A percentile compares a stretch with the other conserved stretches of the same genome.
These are phyloP conservation scores for Tolypocladium ovalisporum DNA, from an alignment of 2,329 filamentous ascomycete genomes.

Conservation along the genomic window DNA sequence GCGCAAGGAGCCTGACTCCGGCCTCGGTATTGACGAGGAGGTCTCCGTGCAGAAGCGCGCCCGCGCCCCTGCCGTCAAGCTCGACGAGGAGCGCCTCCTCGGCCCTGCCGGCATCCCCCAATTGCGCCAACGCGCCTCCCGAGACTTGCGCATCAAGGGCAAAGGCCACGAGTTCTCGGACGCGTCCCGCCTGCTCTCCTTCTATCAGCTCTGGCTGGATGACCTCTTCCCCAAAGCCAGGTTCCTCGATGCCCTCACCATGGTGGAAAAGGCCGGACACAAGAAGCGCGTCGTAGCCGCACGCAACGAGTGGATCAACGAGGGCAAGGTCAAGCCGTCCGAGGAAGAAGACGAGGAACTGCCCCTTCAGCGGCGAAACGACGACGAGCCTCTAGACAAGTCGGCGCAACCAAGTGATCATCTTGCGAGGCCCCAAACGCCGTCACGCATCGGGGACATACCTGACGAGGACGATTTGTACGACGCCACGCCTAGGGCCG, in stretches of 20 bases:
- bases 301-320: slow-evolving; percentile 75
- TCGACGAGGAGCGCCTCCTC: slow-evolving; percentile 75
- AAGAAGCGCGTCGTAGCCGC: slow-evolving; percentile 65
- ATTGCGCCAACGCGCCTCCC: slow-evolving; percentile 55
- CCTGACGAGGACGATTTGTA: slow-evolving; percentile 43
- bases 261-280: slow-evolving; percentile 91
- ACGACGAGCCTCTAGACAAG: slow-evolving; percentile 6
- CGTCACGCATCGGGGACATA: slow-evolving; percentile 8
- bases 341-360: slow-evolving; percentile 20
- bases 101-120: slow-evolving; percentile 76
- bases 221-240: slow-evolving; percentile 91
- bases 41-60: slow-evolving; percentile 71
- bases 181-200: slow-evolving; percentile 66
- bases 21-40: slow-evolving; percentile 75
- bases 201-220: slow-evolving; percentile 96
- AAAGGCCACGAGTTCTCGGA: slow-evolving; percentile 96
- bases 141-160: slow-evolving; percentile 70
- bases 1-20: slow-evolving; percentile 36
- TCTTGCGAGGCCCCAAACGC: slow-evolving; percentile 14
- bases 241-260: slow-evolving; percentile 77
- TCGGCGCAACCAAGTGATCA: neutral
- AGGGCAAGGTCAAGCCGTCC: slow-evolving; percentile 45
- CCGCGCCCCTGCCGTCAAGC: slow-evolving; percentile 63
- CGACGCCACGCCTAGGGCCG: slow-evolving; percentile 35
- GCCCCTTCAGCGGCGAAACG: neutral